Evolutionary conservation across 176 grass and related monocot species (phyloP).

Genomic region (Triticum aestivum): DNA sequence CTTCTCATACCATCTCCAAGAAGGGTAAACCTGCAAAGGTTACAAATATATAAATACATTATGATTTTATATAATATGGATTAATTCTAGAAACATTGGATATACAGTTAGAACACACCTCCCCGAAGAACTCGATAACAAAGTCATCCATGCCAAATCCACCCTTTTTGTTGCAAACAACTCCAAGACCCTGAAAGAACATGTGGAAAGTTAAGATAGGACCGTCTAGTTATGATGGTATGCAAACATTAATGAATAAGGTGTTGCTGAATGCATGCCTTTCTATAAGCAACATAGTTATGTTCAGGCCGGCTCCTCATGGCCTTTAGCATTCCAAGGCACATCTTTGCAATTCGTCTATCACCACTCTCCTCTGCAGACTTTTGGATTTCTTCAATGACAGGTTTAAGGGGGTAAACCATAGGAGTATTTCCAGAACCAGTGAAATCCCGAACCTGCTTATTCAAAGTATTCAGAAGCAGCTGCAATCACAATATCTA

Average conservation of each 20-base stretch:
- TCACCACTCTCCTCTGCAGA: constrained; percentile 70
- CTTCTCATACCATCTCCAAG: constrained; percentile 99
- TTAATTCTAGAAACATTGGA: not conserved
- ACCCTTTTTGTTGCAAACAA: constrained; percentile 93
- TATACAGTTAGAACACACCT: constrained; percentile 57
- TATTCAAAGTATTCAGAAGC: constrained; percentile 89
- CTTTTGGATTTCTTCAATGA: constrained; percentile 84
- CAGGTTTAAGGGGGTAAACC: constrained; percentile 79
- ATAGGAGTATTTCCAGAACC: constrained; percentile 90
- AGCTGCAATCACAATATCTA: constrained; percentile 47
- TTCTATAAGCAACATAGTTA: constrained; percentile 94
- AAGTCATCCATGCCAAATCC: constrained; percentile 91
- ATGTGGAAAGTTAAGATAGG: constrained; percentile 1
- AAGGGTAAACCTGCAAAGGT: constrained; percentile 85
- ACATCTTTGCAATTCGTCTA: constrained; percentile 57
- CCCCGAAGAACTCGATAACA: constrained; percentile 95
- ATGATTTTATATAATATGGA: not conserved
- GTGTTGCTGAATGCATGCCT: constrained; percentile 50
- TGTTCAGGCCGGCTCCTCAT: constrained; percentile 78
- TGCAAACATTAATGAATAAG: not conserved
- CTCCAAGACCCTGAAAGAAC: constrained; percentile 87
- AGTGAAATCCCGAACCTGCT: constrained; percentile 84
- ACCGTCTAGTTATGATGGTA: not conserved
- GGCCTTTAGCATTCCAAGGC: constrained; percentile 67
- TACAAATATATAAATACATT: constrained; percentile 27